Evolutionary conservation across 495 filamentous ascomycete genomes (phyloP).

Genomic region (Chlorociboria aeruginascens): DNA sequence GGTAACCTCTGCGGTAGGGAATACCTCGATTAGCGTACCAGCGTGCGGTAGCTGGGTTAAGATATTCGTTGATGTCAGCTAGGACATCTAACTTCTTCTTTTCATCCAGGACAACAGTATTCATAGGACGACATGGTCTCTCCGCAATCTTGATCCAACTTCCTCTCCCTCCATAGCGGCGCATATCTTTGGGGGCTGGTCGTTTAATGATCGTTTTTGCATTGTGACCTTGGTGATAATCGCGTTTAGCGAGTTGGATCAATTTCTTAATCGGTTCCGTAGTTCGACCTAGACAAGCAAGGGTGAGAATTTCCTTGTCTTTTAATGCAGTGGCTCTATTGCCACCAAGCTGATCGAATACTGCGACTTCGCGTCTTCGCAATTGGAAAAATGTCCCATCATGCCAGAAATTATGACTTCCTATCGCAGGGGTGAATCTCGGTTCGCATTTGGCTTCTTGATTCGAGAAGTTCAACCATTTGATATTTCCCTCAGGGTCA

Average conservation of each 20-base stretch:
- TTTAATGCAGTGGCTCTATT: slow-evolving; percentile 13
- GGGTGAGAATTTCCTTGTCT: slow-evolving; percentile 30
- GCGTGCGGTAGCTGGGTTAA: slow-evolving; percentile 55
- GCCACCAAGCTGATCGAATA: slow-evolving; percentile 16
- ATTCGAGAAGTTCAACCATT: slow-evolving; percentile 19
- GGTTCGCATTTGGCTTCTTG: slow-evolving; percentile 30
- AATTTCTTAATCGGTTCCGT: slow-evolving; percentile 51
- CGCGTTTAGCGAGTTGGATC: slow-evolving; percentile 40
- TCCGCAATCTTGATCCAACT: slow-evolving; percentile 56
- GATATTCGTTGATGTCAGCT: slow-evolving; percentile 77
- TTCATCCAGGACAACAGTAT: slow-evolving; percentile 72
- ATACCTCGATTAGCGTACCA: slow-evolving; percentile 62
- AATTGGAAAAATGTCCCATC: slow-evolving; percentile 28
- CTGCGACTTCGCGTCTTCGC: slow-evolving; percentile 19
- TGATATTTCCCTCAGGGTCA: slow-evolving; percentile 14
- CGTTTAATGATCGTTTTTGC: slow-evolving; percentile 38
- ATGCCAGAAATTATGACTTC: slow-evolving; percentile 29
- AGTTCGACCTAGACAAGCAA: slow-evolving; percentile 37
- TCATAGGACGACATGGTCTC: slow-evolving; percentile 63
- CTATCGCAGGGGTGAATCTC: slow-evolving; percentile 36
- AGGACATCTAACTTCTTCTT: slow-evolving; percentile 60
- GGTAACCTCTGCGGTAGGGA: slow-evolving; percentile 79
- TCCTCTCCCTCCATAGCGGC: slow-evolving; percentile 12
- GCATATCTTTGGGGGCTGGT: slow-evolving; percentile 23
- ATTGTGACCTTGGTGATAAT: slow-evolving; percentile 33